Evolutionary conservation across 306 rosid genomes (phyloP), one percentile per base, ranked within the genome.

Genomic region (Dalbergia cochinchinensis): DNA sequence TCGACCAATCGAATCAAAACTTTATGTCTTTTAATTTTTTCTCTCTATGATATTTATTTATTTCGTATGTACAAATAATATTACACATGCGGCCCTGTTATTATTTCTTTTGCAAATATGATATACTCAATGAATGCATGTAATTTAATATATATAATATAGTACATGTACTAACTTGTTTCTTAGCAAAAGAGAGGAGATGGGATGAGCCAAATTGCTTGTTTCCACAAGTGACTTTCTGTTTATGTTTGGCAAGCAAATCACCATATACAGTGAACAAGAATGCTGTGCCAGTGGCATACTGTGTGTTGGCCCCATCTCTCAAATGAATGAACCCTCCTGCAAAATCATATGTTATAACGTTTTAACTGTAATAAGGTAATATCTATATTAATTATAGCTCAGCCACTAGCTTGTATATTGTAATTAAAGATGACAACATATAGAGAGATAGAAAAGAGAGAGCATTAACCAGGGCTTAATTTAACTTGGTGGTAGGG

Each of bases 281-380:
- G 62, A 85, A 55, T 39, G 99, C 76, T 2, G 91, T 83, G 68
- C 91, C 83, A 0, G 99, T 89, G 8, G 86, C 97, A 65, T 95
- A 95, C 3, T 95, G 99, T 12, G 91, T 81, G 84, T 92, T 95
- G 51, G 99, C 99, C 11, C 99, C 99, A 73, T 90, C 94, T 87
- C 99, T 83, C 77, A 90, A 16, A 84, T 92, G 92, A 81, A 95
- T 7, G 64, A 87, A 57, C 4, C 99, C 97, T 65, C 92, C 92
- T 90, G 61, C 73, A 80, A 45, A 61, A 48, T 14, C 54, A 59
- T 57, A 18, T 11, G 8, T 13, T 55, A 55, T 35, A 1, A 6
- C 3, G 3, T 1, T 35, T 6, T 54, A 47, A 41, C 45, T 47
- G 9, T 47, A 44, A 44, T 44, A 11, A 47, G 53, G 53, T 12